Evolutionary conservation across 441 rosid species (phyloP), one percentile per base, ranked within the genome.

Genomic region (Melastoma candidum): DNA sequence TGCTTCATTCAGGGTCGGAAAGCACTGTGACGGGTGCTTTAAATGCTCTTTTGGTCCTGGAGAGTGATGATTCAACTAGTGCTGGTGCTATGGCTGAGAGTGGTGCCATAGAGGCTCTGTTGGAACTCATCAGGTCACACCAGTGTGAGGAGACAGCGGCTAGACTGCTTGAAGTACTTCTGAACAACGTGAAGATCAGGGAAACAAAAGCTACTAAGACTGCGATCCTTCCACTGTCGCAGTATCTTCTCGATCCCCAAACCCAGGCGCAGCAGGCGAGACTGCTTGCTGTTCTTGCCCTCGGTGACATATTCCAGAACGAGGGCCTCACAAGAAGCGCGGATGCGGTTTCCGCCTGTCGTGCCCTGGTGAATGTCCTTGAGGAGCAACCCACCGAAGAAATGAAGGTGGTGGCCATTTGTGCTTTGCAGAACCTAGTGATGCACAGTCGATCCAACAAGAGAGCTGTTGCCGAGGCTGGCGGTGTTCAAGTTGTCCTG

Each of bases 61-160:
- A 90, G 84, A 90, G 96, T 53, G 97, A 90, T 49, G 99, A 95
- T 60, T 90, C 89, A 59, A 82, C 96, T 53, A 90, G 97, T 64
- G 99, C 98, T 2, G 98, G 86, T 74, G 95, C 99, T 48, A 90
- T 95, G 99, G 98, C 99, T 60, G 98, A 86, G 74, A 87, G 98
- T 65, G 99, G 99, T 56, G 97, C 99, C 46, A 77, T 95, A 67
- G 98, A 90, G 82, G 97, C 96, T 68, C 87, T 95, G 53, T 73
- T 95, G 76, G 99, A 90, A 77, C 96, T 95, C 68, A 80, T 95
- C 29, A 81, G 99, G 65, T 57, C 85, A 72, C 99, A 95, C 71
- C 99, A 88, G 53, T 90, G 95, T 14, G 99, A 95, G 78, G 99
- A 95, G 76, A 84, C 88, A 60, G 83, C 99, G 58, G 96, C 97